Base-by-base conservation (phyloP, 148 eudicot species). In the Selenicereus undatus region DNA sequence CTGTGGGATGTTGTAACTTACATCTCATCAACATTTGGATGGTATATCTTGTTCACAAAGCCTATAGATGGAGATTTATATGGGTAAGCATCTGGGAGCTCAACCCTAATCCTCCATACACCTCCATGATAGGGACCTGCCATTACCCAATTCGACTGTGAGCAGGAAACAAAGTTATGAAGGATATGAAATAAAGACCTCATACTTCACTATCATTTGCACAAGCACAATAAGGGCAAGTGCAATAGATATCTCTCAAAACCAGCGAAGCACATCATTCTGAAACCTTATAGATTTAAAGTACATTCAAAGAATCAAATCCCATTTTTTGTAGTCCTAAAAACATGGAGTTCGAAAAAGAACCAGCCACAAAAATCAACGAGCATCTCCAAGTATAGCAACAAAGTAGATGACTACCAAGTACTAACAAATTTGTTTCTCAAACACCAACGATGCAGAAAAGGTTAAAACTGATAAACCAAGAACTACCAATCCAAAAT, bases 21-120 rank as follows among this genome's bases (percentile, higher is more conserved):
- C 98, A 88, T 89, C 79, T 93, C 97, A 76, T 95, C 97, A 66
- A 94, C 97, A 86, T 94, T 94, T 16, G 98, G 98, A 86, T 94
- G 98, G 81, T 91, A 94, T 54, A 94, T 95, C 90, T 93, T 95
- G 81, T 93, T 95, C 39, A 93, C 82, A 79, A 95, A 95, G 54
- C 94, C 98, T 83, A 95, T 91, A 1, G 92, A 89, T 22, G 97
- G 98, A 82, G 97, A 95, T 83, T 91, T 93, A 78, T 91, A 95
- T 3, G 97, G 98, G 87, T 95, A 95, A 76, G 95, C 98, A 90
- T 93, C 98, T 26, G 97, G 94, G 35, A 95, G 94, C 86, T 90
- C 93, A 74, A 95, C 98, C 87, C 90, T 88, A 77, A 95, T 89
- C 83, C 87, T 93, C 97, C 97, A 95, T 71, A 91, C 96, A 73